Evolutionary conservation across 129 eudicot species (phyloP).

Genomic region (Glebionis coronaria): DNA sequence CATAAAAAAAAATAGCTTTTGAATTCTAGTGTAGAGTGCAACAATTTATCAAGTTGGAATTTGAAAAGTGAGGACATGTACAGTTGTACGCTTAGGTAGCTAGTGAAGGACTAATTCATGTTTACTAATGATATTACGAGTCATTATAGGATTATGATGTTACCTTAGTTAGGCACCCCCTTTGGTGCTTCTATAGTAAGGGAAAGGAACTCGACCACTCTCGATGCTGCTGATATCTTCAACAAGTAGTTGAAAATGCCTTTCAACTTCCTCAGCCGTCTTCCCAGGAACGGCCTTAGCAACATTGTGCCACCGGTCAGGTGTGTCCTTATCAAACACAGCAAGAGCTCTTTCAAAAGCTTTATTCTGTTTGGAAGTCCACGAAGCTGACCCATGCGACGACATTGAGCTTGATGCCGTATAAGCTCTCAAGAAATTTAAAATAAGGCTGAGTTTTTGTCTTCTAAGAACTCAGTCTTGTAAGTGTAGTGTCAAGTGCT

Average conservation of each 20-base stretch:
- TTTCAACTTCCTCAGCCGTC: conserved; percentile 64
- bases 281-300: conserved; percentile 70
- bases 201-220: conserved; percentile 58
- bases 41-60: not conserved
- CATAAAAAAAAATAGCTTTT: not conserved
- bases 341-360: conserved; percentile 76
- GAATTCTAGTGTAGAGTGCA: not conserved
- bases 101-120: not conserved
- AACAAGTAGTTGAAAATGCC: conserved; percentile 63
- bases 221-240: conserved; percentile 59
- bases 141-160: not conserved
- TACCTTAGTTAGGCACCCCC: conserved; percentile 37
- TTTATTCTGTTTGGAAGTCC: conserved; percentile 77
- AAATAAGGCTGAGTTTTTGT: not conserved
- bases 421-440: not conserved
- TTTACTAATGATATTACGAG: not conserved
- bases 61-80: not conserved
- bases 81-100: not conserved
- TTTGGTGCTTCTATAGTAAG: conserved; percentile 39
- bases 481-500: conserved; percentile 10
- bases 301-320: conserved; percentile 80
- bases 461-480: conserved; percentile 17
- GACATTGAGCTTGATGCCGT: conserved; percentile 59
- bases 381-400: conserved; percentile 47
- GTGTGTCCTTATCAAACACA: conserved; percentile 66